These are phyloP conservation scores for Colletotrichum gloeosporioides DNA, from an alignment of 2,329 filamentous ascomycete species.

Conservation along the genomic window DNA sequence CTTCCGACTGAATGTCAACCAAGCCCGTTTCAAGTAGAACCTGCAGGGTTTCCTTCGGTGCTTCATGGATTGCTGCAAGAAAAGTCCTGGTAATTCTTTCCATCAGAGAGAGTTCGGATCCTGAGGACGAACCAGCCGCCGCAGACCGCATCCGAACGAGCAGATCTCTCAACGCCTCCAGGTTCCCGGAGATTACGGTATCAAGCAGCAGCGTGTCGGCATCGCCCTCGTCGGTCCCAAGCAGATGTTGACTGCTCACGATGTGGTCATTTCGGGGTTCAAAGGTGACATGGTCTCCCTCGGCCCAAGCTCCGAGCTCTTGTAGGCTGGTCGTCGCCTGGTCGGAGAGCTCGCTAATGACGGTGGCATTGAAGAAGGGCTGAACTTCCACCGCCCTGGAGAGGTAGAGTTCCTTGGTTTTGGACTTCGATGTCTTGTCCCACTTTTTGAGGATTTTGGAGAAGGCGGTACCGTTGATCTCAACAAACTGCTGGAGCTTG, in stretches of 20 bases:
- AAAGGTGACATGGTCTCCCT: conserved; percentile 91
- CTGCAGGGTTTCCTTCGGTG: conserved; percentile 76
- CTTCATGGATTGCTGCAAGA: conserved; percentile 86
- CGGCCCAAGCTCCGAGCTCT: conserved; percentile 94
- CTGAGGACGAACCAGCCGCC: conserved; percentile 57
- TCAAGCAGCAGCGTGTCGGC: conserved; percentile 88
- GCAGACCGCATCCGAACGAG: conserved; percentile 71
- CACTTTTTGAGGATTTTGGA: conserved; percentile 99
- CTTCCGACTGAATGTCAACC: conserved; percentile 90
- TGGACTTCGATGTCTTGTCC: conserved; percentile 99
- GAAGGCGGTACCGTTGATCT: conserved; percentile 96
- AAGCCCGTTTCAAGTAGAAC: conserved; percentile 80
- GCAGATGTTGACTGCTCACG: conserved; percentile 68
- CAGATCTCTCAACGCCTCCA: conserved; percentile 79
- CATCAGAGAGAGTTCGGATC: conserved; percentile 55
- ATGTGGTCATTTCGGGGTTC: conserved; percentile 66
- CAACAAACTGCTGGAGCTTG: conserved; percentile 98
- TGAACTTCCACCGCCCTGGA: conserved; percentile 96
- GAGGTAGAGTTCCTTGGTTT: conserved; percentile 96
- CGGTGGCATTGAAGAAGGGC: conserved; percentile 96
- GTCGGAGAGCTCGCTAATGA: conserved; percentile 95
- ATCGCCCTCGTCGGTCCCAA: conserved; percentile 86
- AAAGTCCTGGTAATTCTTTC: conserved; percentile 91
- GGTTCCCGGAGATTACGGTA: conserved; percentile 82
- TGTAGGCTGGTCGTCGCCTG: conserved; percentile 96